A percentile compares a stretch with the other conserved stretches of the same genome.
phyloP scores from a whole-genome alignment of 805 yeast genomes.

The Candida michaelii region DNA sequence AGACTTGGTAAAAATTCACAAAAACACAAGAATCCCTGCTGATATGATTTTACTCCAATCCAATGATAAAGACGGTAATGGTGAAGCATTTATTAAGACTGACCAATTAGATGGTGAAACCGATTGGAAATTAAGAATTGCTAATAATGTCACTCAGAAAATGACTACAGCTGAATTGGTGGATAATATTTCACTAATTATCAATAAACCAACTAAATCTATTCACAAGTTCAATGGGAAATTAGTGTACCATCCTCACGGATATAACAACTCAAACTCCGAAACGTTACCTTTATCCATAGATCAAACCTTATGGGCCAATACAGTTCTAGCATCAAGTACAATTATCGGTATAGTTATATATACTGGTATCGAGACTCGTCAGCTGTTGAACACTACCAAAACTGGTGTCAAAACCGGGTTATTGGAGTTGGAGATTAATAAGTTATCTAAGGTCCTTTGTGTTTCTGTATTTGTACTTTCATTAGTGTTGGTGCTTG shows the following conservation, averaged over 20 bases:
- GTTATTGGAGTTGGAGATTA: constrained; percentile 85
- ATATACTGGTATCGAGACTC: constrained; percentile 90
- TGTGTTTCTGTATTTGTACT: constrained; percentile 83
- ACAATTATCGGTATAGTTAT: constrained; percentile 83
- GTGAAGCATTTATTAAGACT: constrained; percentile 92
- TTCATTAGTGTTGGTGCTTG: constrained; percentile 73
- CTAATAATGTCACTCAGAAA: constrained; percentile 70
- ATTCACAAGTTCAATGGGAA: constrained; percentile 83
- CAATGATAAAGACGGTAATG: constrained; percentile 61
- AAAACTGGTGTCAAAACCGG: constrained; percentile 86
- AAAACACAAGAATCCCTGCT: constrained; percentile 89
- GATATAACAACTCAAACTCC: constrained; percentile 12
- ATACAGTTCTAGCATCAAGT: constrained; percentile 94
- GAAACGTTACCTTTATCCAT: constrained; percentile 66
- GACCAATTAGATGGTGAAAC: constrained; percentile 99
- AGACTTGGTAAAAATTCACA: constrained; percentile 74
- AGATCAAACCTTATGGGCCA: constrained; percentile 97
- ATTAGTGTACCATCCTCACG: constrained; percentile 48
- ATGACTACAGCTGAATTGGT: constrained; percentile 47
- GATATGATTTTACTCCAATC: constrained; percentile 85
- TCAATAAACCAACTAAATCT: constrained; percentile 79
- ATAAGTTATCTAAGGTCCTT: constrained; percentile 79
- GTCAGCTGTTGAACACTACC: constrained; percentile 94
- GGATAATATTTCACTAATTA: constrained; percentile 53
- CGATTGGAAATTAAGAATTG: constrained; percentile 93